These are phyloP conservation scores for Stentor coeruleus DNA, from an alignment of 73 alveolate genomes.

Conservation along the genomic window DNA sequence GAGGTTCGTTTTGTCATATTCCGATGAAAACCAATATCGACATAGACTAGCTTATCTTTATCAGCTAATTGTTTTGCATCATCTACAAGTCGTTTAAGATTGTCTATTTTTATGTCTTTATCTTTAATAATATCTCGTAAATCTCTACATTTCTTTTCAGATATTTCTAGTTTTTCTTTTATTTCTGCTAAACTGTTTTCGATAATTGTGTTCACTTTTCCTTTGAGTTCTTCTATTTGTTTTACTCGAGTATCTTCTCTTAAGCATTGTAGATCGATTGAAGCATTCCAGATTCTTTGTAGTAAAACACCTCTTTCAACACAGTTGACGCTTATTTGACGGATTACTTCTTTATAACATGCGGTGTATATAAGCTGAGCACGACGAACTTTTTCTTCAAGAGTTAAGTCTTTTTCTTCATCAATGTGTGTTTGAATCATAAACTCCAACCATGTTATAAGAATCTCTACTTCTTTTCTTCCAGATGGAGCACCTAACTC, in stretches of 20 bases:
- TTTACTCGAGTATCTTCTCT: not conserved
- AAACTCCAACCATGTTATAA: not conserved
- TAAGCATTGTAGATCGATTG: not conserved
- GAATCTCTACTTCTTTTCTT: not conserved
- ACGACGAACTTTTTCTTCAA: not conserved
- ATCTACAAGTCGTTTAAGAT: not conserved
- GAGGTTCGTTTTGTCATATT: no score
- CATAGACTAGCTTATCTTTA: no score
- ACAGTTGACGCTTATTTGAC: constrained; percentile 33
- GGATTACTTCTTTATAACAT: constrained; percentile 26
- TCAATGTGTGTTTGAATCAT: not conserved
- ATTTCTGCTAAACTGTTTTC: not conserved
- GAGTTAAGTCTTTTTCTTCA: not conserved
- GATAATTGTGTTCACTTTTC: not conserved
- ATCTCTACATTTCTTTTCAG: not conserved
- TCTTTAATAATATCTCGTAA: not conserved
- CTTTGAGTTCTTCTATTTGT: not conserved
- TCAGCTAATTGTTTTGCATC: not conserved
- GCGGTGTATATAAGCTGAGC: constrained; percentile 24
- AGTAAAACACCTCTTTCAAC: constrained; percentile 31
- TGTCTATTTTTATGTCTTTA: not conserved
- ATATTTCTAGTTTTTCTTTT: not conserved
- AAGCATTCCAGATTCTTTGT: constrained; percentile 31
- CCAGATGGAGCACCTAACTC: constrained; percentile 18
- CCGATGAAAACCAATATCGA: no score